Evolutionary conservation across 2,329 filamentous ascomycete genomes (phyloP).

Genomic region (Colletotrichum sp.): DNA sequence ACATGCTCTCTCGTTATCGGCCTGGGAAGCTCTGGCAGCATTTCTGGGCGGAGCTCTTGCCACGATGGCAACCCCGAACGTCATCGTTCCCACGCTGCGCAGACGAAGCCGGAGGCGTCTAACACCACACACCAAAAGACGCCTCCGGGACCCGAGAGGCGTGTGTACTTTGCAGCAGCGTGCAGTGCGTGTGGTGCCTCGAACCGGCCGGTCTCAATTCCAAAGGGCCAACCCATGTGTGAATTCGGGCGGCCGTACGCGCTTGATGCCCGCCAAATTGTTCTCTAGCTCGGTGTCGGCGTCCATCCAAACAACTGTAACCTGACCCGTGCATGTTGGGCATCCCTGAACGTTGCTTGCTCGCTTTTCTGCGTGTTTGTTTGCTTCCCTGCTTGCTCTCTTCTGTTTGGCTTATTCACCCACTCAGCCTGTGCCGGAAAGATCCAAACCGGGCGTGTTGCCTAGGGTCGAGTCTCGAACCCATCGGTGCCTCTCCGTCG

Average conservation of each 20-base stretch:
- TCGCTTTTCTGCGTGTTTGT: background rate
- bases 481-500: background rate
- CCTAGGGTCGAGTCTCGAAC: slow-evolving; percentile 7
- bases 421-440: slow-evolving; percentile 1
- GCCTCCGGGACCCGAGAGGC: background rate
- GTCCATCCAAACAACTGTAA: background rate
- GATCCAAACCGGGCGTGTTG: background rate
- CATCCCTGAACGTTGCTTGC: background rate
- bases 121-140: background rate
- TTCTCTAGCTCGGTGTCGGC: background rate
- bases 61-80: background rate
- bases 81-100: background rate
- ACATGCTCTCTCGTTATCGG: background rate
- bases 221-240: background rate
- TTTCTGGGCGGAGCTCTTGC: background rate
- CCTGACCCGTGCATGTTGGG: background rate
- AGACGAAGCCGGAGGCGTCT: background rate
- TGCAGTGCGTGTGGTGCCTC: background rate
- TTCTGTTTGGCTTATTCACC: background rate
- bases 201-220: background rate
- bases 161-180: background rate
- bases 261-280: background rate
- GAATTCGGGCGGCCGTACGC: background rate
- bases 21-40: background rate
- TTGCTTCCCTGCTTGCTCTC: background rate